Percentiles rank a stretch among this genome's conserved stretches.
Evolutionary conservation across 352 stramenopile genomes (phyloP).

Genomic region (Pythium sp.): DNA sequence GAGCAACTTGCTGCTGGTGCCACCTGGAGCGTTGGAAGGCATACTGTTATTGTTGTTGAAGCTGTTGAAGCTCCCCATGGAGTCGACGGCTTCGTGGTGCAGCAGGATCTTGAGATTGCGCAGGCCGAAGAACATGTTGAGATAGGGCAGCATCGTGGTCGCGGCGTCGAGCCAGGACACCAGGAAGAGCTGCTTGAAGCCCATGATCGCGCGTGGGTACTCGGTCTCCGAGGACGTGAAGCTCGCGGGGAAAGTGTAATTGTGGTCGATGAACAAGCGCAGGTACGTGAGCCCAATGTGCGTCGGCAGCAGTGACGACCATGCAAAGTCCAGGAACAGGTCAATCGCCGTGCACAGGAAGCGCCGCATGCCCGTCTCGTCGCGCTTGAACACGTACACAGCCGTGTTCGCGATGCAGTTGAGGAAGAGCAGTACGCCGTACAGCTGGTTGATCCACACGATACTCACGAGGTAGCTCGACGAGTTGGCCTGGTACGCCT

Average conservation of each 20-base stretch:
- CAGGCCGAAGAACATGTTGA: conserved; percentile 29
- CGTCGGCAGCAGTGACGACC: conserved; percentile 27
- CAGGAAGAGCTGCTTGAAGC: conserved; percentile 32
- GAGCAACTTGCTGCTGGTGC: neutral
- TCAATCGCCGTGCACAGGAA: conserved; percentile 27
- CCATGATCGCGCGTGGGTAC: conserved; percentile 20
- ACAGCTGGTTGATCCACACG: conserved; percentile 35
- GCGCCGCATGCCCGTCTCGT: conserved; percentile 21
- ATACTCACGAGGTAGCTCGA: conserved; percentile 25
- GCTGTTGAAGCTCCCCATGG: neutral
- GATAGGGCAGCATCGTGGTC: conserved; percentile 25
- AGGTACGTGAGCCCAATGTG: conserved; percentile 30
- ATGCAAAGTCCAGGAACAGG: conserved; percentile 27
- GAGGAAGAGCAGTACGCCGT: conserved; percentile 22
- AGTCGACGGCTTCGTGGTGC: conserved; percentile 8
- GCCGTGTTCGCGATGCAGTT: conserved; percentile 27
- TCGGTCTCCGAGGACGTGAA: conserved; percentile 23
- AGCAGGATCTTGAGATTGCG: conserved; percentile 30
- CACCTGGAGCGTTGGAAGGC: neutral
- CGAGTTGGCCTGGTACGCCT: conserved; percentile 28
- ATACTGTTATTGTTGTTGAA: neutral
- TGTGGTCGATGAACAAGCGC: conserved; percentile 18
- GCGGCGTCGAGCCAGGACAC: conserved; percentile 21
- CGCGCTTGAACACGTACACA: conserved; percentile 21
- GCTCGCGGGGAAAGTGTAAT: conserved; percentile 16